Percentiles rank a stretch among this genome's conserved stretches.
These are phyloP conservation scores for Pulveroboletus frians DNA, from an alignment of 768 basidiomycete species.

Conservation along the genomic window DNA sequence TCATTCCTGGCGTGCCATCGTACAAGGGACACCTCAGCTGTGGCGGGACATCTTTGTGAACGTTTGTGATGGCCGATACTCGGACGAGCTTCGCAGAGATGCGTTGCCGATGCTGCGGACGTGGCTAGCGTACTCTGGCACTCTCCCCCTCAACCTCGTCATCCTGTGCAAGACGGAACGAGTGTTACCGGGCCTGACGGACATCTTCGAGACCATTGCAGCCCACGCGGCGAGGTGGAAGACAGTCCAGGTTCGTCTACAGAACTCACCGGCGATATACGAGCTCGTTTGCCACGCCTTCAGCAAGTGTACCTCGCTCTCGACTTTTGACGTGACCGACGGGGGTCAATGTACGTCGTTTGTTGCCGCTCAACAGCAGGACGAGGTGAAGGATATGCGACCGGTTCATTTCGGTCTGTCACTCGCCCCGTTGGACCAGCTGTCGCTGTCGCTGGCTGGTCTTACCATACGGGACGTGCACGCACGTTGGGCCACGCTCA, in stretches of 20 bases:
- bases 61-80: constrained; percentile 20
- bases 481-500: constrained; percentile 16
- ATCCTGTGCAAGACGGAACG: constrained; percentile 19
- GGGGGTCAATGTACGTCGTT: constrained; percentile 11
- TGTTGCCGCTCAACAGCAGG: constrained; percentile 1
- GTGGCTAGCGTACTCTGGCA: constrained; percentile 21
- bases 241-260: constrained; percentile 17
- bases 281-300: constrained; percentile 9
- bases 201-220: constrained; percentile 16
- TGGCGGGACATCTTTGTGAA: constrained; percentile 22
- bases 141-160: constrained; percentile 17
- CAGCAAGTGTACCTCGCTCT: constrained; percentile 11
- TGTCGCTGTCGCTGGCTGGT: constrained; percentile 19
- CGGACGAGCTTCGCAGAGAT: constrained; percentile 15
- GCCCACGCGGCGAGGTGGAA: constrained; percentile 16
- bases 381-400: background rate
- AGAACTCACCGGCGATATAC: constrained; percentile 17
- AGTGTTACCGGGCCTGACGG: constrained; percentile 17
- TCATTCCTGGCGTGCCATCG: constrained; percentile 24
- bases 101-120: constrained; percentile 15
- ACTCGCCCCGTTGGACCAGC: constrained; percentile 8
- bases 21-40: constrained; percentile 22
- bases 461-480: constrained; percentile 15
- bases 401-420: constrained; percentile 14
- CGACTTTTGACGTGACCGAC: constrained; percentile 18